These are phyloP conservation scores for Talaromyces liani DNA, from an alignment of 495 filamentous ascomycete species.

Conservation along the genomic window DNA sequence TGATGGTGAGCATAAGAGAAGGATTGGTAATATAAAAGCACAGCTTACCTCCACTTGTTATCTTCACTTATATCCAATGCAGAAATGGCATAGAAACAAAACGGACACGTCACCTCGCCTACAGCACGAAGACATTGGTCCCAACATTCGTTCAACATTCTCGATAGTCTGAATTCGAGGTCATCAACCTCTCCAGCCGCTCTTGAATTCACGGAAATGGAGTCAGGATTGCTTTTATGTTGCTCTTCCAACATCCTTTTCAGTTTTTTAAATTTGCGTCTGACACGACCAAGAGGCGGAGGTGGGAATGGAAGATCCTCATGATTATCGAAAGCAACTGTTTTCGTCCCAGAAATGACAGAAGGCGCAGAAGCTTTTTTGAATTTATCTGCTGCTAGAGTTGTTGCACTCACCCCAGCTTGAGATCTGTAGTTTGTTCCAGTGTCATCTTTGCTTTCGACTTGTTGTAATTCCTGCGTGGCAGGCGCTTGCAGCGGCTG, in stretches of 20 bases:
- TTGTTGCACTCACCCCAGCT: conserved; percentile 2
- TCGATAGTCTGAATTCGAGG: too few species aligned
- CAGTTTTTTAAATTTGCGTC: neutral
- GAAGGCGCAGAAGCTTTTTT: conserved; percentile 7
- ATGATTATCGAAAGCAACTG: neutral
- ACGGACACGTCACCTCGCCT: neutral
- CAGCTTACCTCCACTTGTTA: neutral
- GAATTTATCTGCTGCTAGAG: conserved; percentile 2
- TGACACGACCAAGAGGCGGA: neutral
- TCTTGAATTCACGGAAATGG: neutral
- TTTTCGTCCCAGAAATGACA: neutral
- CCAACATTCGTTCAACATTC: too few species aligned
- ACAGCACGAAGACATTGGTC: neutral
- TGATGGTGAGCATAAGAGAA: neutral
- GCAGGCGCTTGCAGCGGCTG: neutral
- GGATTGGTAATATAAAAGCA: neutral
- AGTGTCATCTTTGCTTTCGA: neutral
- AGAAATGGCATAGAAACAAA: neutral
- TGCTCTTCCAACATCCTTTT: neutral
- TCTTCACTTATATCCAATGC: neutral
- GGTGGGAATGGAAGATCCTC: conserved; percentile 7
- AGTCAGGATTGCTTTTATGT: neutral
- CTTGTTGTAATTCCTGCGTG: neutral
- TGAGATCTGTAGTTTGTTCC: neutral
- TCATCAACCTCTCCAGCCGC: too few species aligned